Conservation (phyloP, 805 yeast genomes). For the Torulaspora delbrueckii region DNA sequence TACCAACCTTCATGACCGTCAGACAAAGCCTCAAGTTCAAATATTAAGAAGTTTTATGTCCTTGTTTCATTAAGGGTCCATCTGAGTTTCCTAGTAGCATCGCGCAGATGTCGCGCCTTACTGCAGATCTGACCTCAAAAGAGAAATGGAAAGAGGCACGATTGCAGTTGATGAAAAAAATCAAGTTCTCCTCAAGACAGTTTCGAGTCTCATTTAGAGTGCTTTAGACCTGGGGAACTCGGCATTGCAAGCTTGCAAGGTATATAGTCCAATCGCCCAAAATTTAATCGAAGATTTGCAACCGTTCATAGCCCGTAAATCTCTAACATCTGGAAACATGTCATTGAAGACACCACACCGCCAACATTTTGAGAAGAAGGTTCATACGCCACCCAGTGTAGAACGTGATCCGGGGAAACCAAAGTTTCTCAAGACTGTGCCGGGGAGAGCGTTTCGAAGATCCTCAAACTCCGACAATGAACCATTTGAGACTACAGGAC, state of each 20-base stretch:
- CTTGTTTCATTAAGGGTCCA: neutral
- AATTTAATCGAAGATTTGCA: neutral
- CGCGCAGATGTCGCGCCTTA: neutral
- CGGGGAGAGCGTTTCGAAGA: constrained; percentile 27
- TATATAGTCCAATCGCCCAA: neutral
- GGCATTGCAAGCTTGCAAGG: neutral
- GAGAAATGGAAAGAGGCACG: neutral
- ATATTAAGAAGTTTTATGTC: neutral
- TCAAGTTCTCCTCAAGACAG: neutral
- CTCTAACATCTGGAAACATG: neutral
- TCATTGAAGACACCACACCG: constrained; percentile 9
- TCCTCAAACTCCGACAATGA: constrained; percentile 14
- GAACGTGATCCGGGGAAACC: constrained; percentile 19
- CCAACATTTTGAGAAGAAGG: constrained; percentile 13
- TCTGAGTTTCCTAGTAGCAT: neutral
- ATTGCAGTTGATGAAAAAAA: neutral
- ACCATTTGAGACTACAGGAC: constrained; percentile 4
- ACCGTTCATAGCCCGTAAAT: neutral
- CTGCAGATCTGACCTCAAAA: neutral
- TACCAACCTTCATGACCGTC: neutral
- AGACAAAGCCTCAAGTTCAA: neutral
- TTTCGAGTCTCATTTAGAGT: neutral
- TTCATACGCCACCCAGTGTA: constrained; percentile 36
- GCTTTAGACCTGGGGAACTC: neutral
- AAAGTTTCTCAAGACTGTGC: constrained; percentile 26